phyloP scores from a whole-genome alignment of 768 basidiomycete species.

The Hebeloma cylindrosporum region DNA sequence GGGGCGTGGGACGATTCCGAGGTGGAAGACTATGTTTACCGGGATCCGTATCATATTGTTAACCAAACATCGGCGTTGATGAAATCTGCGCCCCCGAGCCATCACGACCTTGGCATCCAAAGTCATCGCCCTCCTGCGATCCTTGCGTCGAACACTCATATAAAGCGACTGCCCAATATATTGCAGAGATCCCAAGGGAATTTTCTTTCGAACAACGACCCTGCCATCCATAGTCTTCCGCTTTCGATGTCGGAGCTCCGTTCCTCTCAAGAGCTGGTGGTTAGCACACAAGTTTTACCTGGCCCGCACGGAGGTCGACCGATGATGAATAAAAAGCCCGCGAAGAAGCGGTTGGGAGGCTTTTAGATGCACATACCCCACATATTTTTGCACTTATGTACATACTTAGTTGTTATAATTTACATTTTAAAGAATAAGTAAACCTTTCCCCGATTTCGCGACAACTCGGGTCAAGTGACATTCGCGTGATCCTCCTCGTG shows the following conservation, averaged over 20 bases:
- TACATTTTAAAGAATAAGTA: no score
- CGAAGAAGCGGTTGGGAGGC: slow-evolving; percentile 72
- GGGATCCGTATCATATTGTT: slow-evolving; percentile 52
- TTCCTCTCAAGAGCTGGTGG: slow-evolving; percentile 43
- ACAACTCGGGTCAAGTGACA: slow-evolving; percentile 30
- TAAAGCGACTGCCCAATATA: slow-evolving; percentile 4
- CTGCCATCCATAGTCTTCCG: not conserved
- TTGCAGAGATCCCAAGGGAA: slow-evolving; percentile 16
- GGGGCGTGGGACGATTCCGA: slow-evolving; percentile 68
- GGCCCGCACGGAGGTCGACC: slow-evolving; percentile 71
- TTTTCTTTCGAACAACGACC: slow-evolving; percentile 1
- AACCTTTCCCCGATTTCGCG: slow-evolving; percentile 4
- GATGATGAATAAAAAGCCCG: slow-evolving; percentile 50
- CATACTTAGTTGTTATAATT: no score
- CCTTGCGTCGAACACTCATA: slow-evolving; percentile 13
- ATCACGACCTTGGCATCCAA: slow-evolving; percentile 1
- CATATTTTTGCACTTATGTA: not conserved
- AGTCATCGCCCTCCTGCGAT: slow-evolving; percentile 17
- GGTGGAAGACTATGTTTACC: slow-evolving; percentile 50
- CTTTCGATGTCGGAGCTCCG: slow-evolving; percentile 1
- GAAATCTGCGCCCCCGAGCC: slow-evolving; percentile 1
- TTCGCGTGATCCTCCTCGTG: slow-evolving; percentile 28
- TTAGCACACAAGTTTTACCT: slow-evolving; percentile 70
- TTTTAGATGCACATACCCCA: slow-evolving; percentile 44
- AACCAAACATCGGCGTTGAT: slow-evolving; percentile 14